These are phyloP conservation scores for Carnegiea gigantea DNA, from an alignment of 179 eudicot species.

Conservation along the genomic window DNA sequence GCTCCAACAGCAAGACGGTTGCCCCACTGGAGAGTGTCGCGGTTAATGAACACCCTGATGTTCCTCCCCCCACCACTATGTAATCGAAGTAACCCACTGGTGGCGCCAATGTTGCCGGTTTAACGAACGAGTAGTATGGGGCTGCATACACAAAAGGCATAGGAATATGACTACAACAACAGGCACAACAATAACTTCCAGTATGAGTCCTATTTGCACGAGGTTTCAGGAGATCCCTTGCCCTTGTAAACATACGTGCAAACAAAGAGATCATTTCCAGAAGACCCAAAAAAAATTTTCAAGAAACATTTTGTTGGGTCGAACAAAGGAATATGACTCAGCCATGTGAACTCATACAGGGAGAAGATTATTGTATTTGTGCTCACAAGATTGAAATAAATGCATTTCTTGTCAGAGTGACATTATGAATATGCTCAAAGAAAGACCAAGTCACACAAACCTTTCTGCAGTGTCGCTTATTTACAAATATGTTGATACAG, in stretches of 20 bases:
- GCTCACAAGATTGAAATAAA: constrained; percentile 26
- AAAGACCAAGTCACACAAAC: constrained; percentile 14
- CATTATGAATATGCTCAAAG: too few relatives aligned
- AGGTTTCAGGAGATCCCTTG: too few relatives aligned
- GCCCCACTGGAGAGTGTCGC: constrained; percentile 65
- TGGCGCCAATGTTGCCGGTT: constrained; percentile 66
- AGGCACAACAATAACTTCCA: too few relatives aligned
- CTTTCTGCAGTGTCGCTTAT: not conserved
- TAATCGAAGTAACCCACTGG: constrained; percentile 50
- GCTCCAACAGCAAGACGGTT: constrained; percentile 64
- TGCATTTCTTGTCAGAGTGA: constrained; percentile 2
- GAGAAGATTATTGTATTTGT: not conserved
- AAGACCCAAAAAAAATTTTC: too few relatives aligned
- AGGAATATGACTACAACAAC: not conserved
- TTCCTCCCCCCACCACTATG: constrained; percentile 84
- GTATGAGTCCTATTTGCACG: too few relatives aligned
- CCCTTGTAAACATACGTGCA: too few relatives aligned
- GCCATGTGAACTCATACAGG: not conserved
- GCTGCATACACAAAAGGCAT: constrained; percentile 39
- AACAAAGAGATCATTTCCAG: too few relatives aligned
- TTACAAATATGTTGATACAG: constrained; percentile 1
- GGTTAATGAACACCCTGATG: constrained; percentile 73
- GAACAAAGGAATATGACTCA: not conserved
- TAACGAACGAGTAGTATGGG: constrained; percentile 64
- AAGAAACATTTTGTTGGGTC: too few relatives aligned